Percentiles rank a stretch among this genome's conserved stretches.
These are phyloP conservation scores for Backusella circina DNA, from an alignment of 192 early-diverging fungal genomes.

Conservation along the genomic window DNA sequence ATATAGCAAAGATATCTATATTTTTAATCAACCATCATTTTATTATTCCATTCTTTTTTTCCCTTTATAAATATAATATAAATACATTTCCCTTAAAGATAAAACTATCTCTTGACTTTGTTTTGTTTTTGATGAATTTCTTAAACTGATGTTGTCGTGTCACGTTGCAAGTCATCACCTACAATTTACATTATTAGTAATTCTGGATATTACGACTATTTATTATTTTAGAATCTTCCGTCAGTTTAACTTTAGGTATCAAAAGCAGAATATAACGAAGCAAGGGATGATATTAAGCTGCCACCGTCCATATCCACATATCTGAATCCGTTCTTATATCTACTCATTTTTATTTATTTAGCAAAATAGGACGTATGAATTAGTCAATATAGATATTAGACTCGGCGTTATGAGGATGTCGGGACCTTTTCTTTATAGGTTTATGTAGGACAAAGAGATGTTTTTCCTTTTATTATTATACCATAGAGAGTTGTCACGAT, in stretches of 20 bases:
- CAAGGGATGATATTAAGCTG: background rate
- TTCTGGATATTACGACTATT: background rate
- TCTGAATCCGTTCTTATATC: background rate
- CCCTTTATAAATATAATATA: background rate
- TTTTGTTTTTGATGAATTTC: background rate
- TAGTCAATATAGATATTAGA: background rate
- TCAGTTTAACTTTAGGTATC: background rate
- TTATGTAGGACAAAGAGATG: background rate
- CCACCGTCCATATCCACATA: background rate
- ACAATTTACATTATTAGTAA: background rate
- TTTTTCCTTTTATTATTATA: background rate
- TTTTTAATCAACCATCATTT: background rate
- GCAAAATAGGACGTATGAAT: background rate
- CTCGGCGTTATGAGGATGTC: background rate
- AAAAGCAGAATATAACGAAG: background rate
- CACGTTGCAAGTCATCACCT: conserved; percentile 1
- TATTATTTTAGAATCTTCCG: background rate
- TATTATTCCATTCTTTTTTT: background rate
- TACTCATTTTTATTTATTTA: background rate
- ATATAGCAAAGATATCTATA: background rate
- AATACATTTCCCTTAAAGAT: background rate
- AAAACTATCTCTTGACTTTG: background rate
- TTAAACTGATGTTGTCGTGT: background rate
- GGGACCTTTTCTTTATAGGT: background rate
- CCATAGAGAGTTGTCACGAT: background rate